phyloP scores from a whole-genome alignment of 257 asterid species.

The Nicotiana otophora region DNA sequence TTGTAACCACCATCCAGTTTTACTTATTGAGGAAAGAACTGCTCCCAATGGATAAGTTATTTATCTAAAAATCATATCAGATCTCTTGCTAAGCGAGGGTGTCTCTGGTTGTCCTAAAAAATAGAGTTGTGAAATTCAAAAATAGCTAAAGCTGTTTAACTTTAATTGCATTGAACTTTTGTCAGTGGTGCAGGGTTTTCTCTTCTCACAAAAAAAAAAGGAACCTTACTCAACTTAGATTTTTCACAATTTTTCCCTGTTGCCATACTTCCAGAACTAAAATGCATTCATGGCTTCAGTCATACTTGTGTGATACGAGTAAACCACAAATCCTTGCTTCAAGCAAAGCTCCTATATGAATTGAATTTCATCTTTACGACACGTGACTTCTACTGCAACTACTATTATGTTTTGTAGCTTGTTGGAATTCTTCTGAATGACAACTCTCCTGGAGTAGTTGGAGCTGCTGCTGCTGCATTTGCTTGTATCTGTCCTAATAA shows the following conservation, averaged over 20 bases:
- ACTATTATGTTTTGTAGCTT: conserved; percentile 44
- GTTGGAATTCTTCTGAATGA: conserved; percentile 82
- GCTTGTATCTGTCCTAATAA: conserved; percentile 86
- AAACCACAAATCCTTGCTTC: not conserved
- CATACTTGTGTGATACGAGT: not conserved
- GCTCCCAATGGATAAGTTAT: not conserved
- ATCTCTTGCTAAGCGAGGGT: not conserved
- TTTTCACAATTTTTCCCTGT: not conserved
- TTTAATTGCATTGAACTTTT: not conserved
- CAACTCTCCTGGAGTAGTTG: conserved; percentile 90
- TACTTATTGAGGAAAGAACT: not conserved
- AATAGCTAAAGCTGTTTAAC: conserved; percentile 1
- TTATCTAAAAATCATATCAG: not conserved
- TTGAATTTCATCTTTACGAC: not conserved
- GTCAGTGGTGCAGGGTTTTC: not conserved
- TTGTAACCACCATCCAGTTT: not conserved
- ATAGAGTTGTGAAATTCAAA: not conserved
- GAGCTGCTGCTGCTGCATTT: conserved; percentile 97
- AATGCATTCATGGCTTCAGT: not conserved
- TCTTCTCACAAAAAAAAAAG: not conserved
- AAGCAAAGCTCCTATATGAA: not conserved
- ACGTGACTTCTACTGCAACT: conserved; percentile 10
- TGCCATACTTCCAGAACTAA: not conserved
- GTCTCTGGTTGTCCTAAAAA: not conserved
- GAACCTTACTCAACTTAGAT: not conserved